These are phyloP conservation scores for Cryptococcus floricola DNA, from an alignment of 1,284 basidiomycete genomes.

Conservation along the genomic window DNA sequence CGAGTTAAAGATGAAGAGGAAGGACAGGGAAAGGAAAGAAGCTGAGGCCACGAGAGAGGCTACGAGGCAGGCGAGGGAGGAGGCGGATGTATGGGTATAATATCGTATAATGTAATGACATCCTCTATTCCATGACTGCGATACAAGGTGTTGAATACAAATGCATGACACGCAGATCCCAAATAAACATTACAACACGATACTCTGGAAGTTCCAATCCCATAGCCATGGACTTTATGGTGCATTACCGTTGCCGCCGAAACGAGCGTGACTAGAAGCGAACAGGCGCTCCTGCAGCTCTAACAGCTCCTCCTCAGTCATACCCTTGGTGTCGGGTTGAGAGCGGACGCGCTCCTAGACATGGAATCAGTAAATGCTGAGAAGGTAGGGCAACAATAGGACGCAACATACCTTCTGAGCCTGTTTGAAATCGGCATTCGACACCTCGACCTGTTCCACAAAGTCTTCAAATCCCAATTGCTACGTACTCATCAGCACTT, in stretches of 20 bases:
- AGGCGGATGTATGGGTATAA: background rate
- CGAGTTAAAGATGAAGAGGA: constrained; percentile 7
- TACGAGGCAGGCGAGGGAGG: background rate
- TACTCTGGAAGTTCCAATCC: background rate
- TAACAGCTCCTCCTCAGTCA: constrained; percentile 85
- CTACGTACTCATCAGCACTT: constrained; percentile 33
- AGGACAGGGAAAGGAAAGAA: constrained; percentile 13
- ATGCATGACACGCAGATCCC: background rate
- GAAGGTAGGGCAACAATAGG: too few relatives aligned
- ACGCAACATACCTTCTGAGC: constrained; percentile 33
- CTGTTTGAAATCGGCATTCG: constrained; percentile 64
- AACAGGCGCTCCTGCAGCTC: constrained; percentile 87
- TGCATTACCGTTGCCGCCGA: constrained; percentile 45
- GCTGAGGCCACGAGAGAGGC: constrained; percentile 6
- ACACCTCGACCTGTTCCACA: constrained; percentile 89
- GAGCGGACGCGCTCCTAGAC: constrained; percentile 60
- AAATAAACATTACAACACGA: background rate
- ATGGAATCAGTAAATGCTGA: too few relatives aligned
- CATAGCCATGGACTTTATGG: constrained; percentile 9
- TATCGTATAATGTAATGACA: too few relatives aligned
- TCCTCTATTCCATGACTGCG: too few relatives aligned
- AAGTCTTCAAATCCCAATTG: constrained; percentile 79
- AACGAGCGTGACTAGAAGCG: constrained; percentile 67
- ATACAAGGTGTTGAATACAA: background rate
- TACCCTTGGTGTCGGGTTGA: constrained; percentile 82